These are phyloP conservation scores for Fusarium sp. DNA, from an alignment of 2,329 filamentous ascomycete genomes.

Conservation along the genomic window DNA sequence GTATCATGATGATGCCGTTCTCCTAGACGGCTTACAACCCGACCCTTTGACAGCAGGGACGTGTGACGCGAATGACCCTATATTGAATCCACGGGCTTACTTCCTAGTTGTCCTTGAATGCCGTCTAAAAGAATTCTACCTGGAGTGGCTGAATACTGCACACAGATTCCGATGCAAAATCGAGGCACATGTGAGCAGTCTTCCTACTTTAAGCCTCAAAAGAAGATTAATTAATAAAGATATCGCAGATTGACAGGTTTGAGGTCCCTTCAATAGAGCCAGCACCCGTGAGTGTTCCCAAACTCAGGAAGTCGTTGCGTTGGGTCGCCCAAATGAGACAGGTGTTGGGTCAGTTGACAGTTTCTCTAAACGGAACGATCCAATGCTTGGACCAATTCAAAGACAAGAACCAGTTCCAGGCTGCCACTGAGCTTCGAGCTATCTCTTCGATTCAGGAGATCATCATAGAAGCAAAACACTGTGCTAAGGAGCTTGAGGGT, in stretches of 20 bases:
- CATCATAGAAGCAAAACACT: not conserved
- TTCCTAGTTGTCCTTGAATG: not conserved
- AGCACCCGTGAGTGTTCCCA: fast-evolving
- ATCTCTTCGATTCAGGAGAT: not conserved
- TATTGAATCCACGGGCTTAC: not conserved
- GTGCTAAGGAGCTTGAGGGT: not conserved
- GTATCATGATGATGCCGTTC: not conserved
- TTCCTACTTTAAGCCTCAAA: no score
- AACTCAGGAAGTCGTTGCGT: no score
- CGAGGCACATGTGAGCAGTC: not conserved
- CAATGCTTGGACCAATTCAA: slow-evolving; percentile 11
- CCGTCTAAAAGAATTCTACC: not conserved
- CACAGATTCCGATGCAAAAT: not conserved
- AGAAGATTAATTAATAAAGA: no score
- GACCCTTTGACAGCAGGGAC: not conserved
- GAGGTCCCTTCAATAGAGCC: no score
- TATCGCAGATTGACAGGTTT: not conserved
- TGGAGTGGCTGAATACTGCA: slow-evolving; percentile 5
- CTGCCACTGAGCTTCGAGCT: not conserved
- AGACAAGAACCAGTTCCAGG: not conserved
- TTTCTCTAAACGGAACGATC: not conserved
- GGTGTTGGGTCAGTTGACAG: not conserved
- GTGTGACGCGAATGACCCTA: fast-evolving
- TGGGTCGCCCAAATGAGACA: no score
- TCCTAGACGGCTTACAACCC: fast-evolving